A percentile compares a stretch with the other conserved stretches of the same genome.
These are phyloP conservation scores for Leccinum pellstonianum DNA, from an alignment of 768 basidiomycete species.

Conservation along the genomic window DNA sequence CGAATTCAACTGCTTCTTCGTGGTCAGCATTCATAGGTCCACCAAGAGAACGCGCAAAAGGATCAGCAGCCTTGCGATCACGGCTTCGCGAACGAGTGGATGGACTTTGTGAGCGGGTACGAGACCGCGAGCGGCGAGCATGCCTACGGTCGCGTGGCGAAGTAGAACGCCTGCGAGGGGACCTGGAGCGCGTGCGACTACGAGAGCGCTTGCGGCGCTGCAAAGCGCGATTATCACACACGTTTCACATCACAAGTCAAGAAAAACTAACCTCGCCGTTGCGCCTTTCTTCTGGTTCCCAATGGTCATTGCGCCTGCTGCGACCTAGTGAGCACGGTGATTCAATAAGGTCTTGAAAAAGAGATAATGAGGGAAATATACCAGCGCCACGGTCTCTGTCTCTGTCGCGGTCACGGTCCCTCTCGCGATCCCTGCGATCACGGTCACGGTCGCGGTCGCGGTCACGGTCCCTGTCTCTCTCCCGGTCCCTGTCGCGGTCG, in stretches of 20 bases:
- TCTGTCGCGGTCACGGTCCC: conserved; percentile 41
- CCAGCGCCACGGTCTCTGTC: conserved; percentile 51
- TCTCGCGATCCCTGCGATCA: conserved; percentile 45
- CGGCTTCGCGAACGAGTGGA: conserved; percentile 55
- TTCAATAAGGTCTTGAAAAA: neutral
- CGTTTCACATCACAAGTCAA: neutral
- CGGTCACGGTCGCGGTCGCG: conserved; percentile 37
- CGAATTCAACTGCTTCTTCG: conserved; percentile 93
- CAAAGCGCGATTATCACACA: neutral
- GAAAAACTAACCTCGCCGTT: conserved; percentile 59
- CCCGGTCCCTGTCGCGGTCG: conserved; percentile 51
- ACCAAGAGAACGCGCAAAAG: conserved; percentile 78
- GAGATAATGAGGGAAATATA: conserved; percentile 26
- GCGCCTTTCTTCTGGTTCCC: conserved; percentile 81
- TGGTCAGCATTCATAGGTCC: conserved; percentile 89
- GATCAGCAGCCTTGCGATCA: conserved; percentile 57
- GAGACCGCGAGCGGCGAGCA: conserved; percentile 56
- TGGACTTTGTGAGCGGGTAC: conserved; percentile 59
- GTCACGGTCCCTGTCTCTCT: conserved; percentile 40
- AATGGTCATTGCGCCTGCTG: conserved; percentile 62
- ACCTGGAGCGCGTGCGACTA: conserved; percentile 64
- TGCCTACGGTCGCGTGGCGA: conserved; percentile 60
- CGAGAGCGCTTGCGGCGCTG: conserved; percentile 72
- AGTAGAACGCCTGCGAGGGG: conserved; percentile 61
- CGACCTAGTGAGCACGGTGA: conserved; percentile 36